Base-by-base conservation (phyloP, 495 filamentous ascomycete species). In the Hypomontagnella monticulosa region DNA sequence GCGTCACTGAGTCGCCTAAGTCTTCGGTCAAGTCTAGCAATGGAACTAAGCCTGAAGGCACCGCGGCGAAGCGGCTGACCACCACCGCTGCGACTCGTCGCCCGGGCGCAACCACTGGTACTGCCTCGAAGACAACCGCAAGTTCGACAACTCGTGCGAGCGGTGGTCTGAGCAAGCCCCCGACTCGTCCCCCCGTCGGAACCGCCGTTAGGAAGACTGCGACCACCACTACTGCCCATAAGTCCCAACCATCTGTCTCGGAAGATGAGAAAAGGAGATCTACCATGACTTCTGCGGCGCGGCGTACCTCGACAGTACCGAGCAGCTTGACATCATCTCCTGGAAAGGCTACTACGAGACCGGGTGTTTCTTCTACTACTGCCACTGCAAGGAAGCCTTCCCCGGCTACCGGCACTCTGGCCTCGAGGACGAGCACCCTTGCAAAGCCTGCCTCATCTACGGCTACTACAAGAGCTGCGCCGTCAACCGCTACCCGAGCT, bases 201-300 rank as follows among this genome's bases (percentile, higher is more conserved):
- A 61, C 72, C 8, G 61, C 73, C 4, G 54, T 74, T 11, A 80
- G 73, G 68, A 78, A 76, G 43, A 75, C 78, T n/a, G 49, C 72
- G 11, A 71, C 69, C 10, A 69, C 76, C 14, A 48, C 76, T n/a
- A 66, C 76, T 8, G 54, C 71, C 19, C 81, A 82, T 54, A 75
- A 75, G 37, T 72, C 78, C 0, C 78, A 77, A 12, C 75, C 80
- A 3, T 82, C 80, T 19, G 66, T 78, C 12, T 78, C 80, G 12
- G 81, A 83, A 46, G 80, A 82, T 46, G 81, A 83, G 55, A 80
- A 77, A 70, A 82, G 77, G 71, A 69, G 67, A 20, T 66, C 73
- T 4, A 74, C 71, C n/a, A 67, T 76, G 41, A 71, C 74, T 4
- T 74, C 72, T 19, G 60, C 79, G 8, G 68, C 79, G 10, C 76